Conservation (phyloP, 805 yeast species). For the Saccharomycopsis sp. region DNA sequence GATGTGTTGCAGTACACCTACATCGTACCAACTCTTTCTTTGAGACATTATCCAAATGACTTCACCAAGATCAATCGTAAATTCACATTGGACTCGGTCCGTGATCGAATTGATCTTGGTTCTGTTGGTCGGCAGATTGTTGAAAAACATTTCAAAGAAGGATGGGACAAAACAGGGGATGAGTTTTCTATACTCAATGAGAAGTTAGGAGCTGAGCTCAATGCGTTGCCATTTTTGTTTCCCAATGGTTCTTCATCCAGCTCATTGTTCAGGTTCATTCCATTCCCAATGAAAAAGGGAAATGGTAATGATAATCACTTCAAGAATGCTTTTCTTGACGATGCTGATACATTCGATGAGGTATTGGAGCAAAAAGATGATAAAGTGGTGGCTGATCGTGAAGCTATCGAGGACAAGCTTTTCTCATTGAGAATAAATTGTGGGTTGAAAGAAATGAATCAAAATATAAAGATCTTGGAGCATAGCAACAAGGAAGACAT, state of each 20-base stretch:
- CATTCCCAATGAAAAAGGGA: too few species aligned
- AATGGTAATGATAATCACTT: too few species aligned
- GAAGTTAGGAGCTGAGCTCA: constrained; percentile 2
- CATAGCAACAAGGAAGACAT: constrained; percentile 16
- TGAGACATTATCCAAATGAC: constrained; percentile 29
- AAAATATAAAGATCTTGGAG: constrained; percentile 21
- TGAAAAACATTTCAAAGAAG: constrained; percentile 14
- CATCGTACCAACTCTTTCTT: constrained; percentile 61
- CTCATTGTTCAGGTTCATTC: constrained; percentile 1
- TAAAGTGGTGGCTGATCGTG: too few species aligned
- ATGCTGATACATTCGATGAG: constrained; percentile 9
- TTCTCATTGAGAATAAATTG: constrained; percentile 8
- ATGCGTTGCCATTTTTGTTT: constrained; percentile 8
- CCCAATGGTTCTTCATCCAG: constrained; percentile 1
- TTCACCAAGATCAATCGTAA: too few species aligned
- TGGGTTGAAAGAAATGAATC: constrained; percentile 13
- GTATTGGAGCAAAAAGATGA: constrained; percentile 7
- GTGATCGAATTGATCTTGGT: background rate
- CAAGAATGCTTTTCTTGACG: too few species aligned
- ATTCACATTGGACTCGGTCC: background rate
- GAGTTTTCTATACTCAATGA: constrained; percentile 10
- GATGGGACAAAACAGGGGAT: constrained; percentile 10
- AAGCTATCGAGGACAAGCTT: constrained; percentile 13
- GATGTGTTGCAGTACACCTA: constrained; percentile 66
- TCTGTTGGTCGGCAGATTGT: background rate